These are phyloP conservation scores for Lentinula raphanica DNA, from an alignment of 768 basidiomycete species.

Conservation along the genomic window DNA sequence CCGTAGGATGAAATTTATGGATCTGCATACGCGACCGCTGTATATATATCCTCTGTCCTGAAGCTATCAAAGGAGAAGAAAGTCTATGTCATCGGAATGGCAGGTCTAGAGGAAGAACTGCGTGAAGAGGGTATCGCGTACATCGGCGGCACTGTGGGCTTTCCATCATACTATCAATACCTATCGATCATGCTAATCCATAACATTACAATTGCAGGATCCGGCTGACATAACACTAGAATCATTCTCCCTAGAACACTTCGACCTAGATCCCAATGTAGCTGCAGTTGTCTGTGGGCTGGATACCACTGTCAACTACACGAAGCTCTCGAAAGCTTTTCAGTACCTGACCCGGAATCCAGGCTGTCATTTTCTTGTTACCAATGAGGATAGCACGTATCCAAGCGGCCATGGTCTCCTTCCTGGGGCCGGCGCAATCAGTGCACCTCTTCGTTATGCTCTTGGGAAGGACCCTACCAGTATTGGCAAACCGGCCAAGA, in stretches of 20 bases:
- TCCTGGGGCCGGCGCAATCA: conserved; percentile 83
- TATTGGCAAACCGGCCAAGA: conserved; percentile 86
- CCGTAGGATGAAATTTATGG: conserved; percentile 92
- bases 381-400: conserved; percentile 91
- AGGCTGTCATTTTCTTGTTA: conserved; percentile 79
- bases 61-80: conserved; percentile 88
- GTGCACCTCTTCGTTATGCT: conserved; percentile 74
- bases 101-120: conserved; percentile 90
- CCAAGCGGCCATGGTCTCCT: conserved; percentile 65
- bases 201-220: conserved; percentile 45
- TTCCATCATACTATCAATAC: not conserved
- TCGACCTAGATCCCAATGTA: conserved; percentile 70
- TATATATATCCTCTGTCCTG: conserved; percentile 84
- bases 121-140: conserved; percentile 76
- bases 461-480: conserved; percentile 65
- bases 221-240: conserved; percentile 76
- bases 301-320: conserved; percentile 85
- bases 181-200: not conserved
- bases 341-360: conserved; percentile 81
- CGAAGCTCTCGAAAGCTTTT: conserved; percentile 89
- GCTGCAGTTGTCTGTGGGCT: conserved; percentile 95
- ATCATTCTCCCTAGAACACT: conserved; percentile 47
- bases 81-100: conserved; percentile 93
- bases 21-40: conserved; percentile 83
- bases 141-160: conserved; percentile 79